Evolutionary conservation across 2,329 filamentous ascomycete genomes (phyloP), one percentile per base, ranked within the genome.

Genomic region (Verticillium longisporum): DNA sequence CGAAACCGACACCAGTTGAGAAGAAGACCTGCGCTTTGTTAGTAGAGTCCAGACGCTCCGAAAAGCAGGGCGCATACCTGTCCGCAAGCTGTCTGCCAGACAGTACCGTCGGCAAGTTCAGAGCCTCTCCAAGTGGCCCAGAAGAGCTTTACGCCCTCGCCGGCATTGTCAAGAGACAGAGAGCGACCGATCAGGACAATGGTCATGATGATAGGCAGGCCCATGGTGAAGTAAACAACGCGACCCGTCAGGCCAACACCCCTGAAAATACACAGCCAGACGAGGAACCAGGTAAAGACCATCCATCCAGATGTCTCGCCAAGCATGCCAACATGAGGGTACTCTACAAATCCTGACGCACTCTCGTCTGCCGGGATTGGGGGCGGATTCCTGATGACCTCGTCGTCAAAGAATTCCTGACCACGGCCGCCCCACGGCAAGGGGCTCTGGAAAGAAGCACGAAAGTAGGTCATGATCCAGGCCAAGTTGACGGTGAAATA

Each of bases 221-320:
- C 82, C 82, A 86, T 85, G n/a, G 83, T 85, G 69, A 83, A 83
- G 71, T 85, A 86, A 5, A 85, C 83, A 10, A 84, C 83, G 6
- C 83, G 78, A 1, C 83, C 83, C 1, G 83, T 85, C 62, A 84
- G 69, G 0, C 82, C 81, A 21, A 86, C 82, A 6, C 84, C 80
- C 38, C 82, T 79, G 70, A 85, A 84, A 65, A 87, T 84, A 65
- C 80, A 83, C 45, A 86, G 65, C 81, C 83, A 85, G 65, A 86
- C 78, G 1, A 85, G 69, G 67, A 86, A 83, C 82, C 83, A 84
- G 61, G 82, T 80, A 66, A 87, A 86, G 50, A 77, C 80, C 5
- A 62, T 63, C 83, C 83, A 86, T 13, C 79, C 83, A 2, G 83
- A 81, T 0, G 82, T 85, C 67, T 86, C 83, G 6, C 81, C 82